Percentiles rank a stretch among this genome's conserved stretches.
Evolutionary conservation across 139 green algal species (phyloP).

Genomic region (Tetradesmus obliquus): DNA sequence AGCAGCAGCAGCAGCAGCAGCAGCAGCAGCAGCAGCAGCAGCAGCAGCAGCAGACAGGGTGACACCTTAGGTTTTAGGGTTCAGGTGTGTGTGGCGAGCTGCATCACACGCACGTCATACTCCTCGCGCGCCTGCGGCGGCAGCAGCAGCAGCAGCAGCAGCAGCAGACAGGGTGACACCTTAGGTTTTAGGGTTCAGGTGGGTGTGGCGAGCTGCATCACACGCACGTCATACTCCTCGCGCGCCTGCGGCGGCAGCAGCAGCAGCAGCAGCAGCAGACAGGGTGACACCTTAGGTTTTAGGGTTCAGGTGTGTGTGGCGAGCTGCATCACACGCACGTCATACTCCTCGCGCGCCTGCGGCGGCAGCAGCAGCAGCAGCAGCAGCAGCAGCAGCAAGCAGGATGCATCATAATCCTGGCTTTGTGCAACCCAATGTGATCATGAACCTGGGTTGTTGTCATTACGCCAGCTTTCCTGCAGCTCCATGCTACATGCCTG

Average conservation of each 20-base stretch:
- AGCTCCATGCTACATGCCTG: too few species aligned
- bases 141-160: too few species aligned
- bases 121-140: constrained; percentile 59
- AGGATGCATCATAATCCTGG: constrained; percentile 42
- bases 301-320: constrained; percentile 24
- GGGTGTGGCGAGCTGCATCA: constrained; percentile 64
- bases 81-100: constrained; percentile 49
- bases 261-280: too few species aligned
- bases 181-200: too few species aligned
- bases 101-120: constrained; percentile 53
- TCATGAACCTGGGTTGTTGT: too few species aligned
- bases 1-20: constrained; percentile 26
- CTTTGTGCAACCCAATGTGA: too few species aligned
- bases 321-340: constrained; percentile 60
- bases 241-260: background rate
- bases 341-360: constrained; percentile 60
- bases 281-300: too few species aligned
- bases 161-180: too few species aligned
- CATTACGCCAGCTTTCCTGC: too few species aligned
- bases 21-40: constrained; percentile 23
- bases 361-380: background rate
- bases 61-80: too few species aligned
- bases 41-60: constrained; percentile 22
- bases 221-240: background rate
- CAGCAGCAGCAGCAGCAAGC: constrained; percentile 42